Base-by-base conservation (phyloP, 768 basidiomycete species). In the Coprinellus micaceus region DNA sequence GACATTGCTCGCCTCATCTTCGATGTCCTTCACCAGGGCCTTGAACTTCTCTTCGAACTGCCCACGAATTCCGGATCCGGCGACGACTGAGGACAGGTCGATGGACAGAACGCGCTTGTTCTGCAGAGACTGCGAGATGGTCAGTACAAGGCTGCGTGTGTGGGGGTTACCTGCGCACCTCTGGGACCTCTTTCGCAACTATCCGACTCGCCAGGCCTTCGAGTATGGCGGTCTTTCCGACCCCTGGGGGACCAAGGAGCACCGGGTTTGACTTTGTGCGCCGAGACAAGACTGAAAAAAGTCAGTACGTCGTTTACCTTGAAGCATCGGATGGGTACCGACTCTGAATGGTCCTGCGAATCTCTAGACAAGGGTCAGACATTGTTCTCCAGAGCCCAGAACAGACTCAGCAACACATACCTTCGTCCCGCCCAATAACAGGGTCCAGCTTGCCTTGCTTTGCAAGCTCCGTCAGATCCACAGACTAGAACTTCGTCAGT, bases 41-140 rank as follows among this genome's bases (percentile, higher is more conserved):
- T 95, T 94, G 80, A 95, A 94, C 62, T 93, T 93, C 68, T 92
- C 91, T 63, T 97, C 94, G 52, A 95, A 95, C 62, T 94, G 90
- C 1, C 94, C 94, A 40, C 94, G 84, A 52, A 96, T 89, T 0
- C 93, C 92, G 1, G 93, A 91, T 1, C 94, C 94, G 6, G 91
- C 94, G 73, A 95, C 81, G 22, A 96, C 82, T 1, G 86, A 83
- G 0, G 91, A 79, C 2, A 96, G 77, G 67, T 95, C 94, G 53
- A 96, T 81, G 0, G 94, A 85, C 0, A 96, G 80, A 0, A 97
- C 89, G n/a, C 89, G 83, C 67, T 94, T 96, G 64, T 88, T 74
- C 58, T 93, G 88, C 10, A 96, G 74, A 7, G 92, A 92, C 91
- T 92, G 55, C 5, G 1, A 2, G 33, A 52, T 19, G 26, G 39